Base-by-base conservation (phyloP, 371 early-diverging fungal genomes). In the Mortierella sp. region DNA sequence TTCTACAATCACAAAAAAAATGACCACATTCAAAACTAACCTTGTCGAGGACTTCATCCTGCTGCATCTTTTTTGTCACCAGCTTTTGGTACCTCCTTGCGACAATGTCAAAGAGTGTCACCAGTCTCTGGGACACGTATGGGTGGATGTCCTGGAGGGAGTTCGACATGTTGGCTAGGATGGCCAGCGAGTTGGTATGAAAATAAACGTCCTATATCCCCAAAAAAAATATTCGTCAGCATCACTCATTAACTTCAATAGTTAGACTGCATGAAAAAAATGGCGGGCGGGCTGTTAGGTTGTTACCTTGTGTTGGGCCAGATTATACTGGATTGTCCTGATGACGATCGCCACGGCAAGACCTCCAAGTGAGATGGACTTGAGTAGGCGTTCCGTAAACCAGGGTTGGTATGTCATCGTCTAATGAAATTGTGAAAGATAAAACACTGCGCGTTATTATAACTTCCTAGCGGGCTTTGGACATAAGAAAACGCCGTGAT, bases 381-480 rank as follows among this genome's bases (percentile, higher is more conserved):
- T 94, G 32, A 96, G 71, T 16, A 93, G 75, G 18, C 95, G 79
- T 76, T 96, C 95, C n/a, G 94, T 93, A 83, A 94, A 94, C 96
- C 96, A 96, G 16, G 94, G 85, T 58, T 91, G 90, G 51, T 92
- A 91, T 2, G 90, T 84, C 70, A 95, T 91, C 32, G 81, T 87
- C 95, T 94, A 71, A 38, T 58, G 7, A 71, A 32, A 63, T 12
- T 49, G 21, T 35, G 8, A 48, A 46, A 29, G 32, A 6, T 41
- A 38, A 46, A 38, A 58, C 27, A 58, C 12, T 27, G 32, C 60
- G 60, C 60, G 60, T 58, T 29, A 58, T 27, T 58, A 58, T 58
- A 12, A 14, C 12, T 58, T 58, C 60, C 29, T 29, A 14, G 29
- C 29, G 60, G 32, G 16, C 29, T 14, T 58, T 35, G 55, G 12